These are phyloP conservation scores for Colletotrichum aenigma DNA, from an alignment of 2,329 filamentous ascomycete genomes.

Conservation along the genomic window DNA sequence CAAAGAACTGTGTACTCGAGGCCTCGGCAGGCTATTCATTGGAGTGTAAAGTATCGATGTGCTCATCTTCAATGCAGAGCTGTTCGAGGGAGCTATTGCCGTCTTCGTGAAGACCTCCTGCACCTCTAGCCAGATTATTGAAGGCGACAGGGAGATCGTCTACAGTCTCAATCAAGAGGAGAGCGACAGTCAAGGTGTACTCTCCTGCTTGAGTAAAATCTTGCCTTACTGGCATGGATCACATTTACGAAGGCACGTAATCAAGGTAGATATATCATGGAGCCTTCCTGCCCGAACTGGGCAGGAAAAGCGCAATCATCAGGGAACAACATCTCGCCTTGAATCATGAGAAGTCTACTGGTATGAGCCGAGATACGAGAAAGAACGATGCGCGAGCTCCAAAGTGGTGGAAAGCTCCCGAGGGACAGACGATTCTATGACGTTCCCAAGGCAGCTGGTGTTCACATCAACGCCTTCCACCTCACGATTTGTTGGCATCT, in stretches of 20 bases:
- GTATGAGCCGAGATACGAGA: background rate
- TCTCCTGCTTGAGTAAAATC: background rate
- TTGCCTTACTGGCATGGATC: background rate
- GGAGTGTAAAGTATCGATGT: background rate
- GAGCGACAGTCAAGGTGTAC: background rate
- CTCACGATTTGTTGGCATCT: background rate
- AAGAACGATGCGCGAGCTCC: background rate
- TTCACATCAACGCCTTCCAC: background rate
- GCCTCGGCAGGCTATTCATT: background rate
- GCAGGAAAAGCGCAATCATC: background rate
- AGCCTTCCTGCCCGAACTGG: background rate
- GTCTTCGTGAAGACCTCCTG: background rate
- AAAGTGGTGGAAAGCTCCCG: background rate
- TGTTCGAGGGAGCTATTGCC: background rate
- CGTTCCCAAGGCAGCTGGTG: background rate
- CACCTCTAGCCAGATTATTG: background rate
- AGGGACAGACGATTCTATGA: background rate
- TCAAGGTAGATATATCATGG: background rate
- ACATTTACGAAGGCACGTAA: background rate
- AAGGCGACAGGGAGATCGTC: background rate
- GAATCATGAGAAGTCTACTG: background rate
- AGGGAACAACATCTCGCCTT: background rate
- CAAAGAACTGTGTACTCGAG: background rate
- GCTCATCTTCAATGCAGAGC: background rate
- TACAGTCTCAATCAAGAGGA: background rate